Base-by-base conservation (phyloP, 108 stramenopile species). In the Cylindrotheca fusiformis region DNA sequence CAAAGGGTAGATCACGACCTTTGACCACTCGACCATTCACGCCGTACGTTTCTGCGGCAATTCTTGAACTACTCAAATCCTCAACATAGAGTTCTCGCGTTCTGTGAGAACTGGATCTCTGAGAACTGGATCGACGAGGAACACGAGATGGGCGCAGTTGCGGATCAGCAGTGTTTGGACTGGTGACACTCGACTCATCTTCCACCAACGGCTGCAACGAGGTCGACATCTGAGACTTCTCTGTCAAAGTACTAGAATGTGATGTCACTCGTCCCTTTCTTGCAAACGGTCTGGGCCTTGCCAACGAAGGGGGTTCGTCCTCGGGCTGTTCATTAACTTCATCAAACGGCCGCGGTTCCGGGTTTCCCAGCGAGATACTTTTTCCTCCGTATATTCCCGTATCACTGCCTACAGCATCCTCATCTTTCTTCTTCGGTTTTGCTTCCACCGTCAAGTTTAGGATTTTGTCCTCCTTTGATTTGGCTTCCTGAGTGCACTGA, bases 71-170 rank as follows among this genome's bases (percentile, higher is more conserved):
- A 6, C 47, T 62, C 33, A 81, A 59, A 62, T 81, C 80, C 48
- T 81, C 80, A 18, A 81, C 76, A 50, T 58, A 65, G 22, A 81
- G 69, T 44, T 81, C 71, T 25, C 80, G 67, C 36, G 36, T 48
- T 69, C 58, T 10, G 75, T 75, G 4, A 21, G 51, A 18, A 67
- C 62, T 20, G 53, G 65, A n/a, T 69, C 58, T 10, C 76, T 75
- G 4, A 21, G 51, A 18, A 67, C 62, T 20, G 53, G 65, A n/a
- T 4, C 60, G 25, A 26, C 59, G 59, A 10, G 22, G 41, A 46
- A 27, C 47, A 24, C 32, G 52, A 24, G 33, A 46, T 12, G 23
- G 23, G 19, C 22, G 20, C 21, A 12, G 14, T 41, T 6, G 10
- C 17, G n/a, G 47, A 50, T 48, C n/a, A 2, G 52, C 33, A 29